phyloP scores from a whole-genome alignment of 1,139 yeast genomes.

The Nakaseomyces nivariensis region DNA sequence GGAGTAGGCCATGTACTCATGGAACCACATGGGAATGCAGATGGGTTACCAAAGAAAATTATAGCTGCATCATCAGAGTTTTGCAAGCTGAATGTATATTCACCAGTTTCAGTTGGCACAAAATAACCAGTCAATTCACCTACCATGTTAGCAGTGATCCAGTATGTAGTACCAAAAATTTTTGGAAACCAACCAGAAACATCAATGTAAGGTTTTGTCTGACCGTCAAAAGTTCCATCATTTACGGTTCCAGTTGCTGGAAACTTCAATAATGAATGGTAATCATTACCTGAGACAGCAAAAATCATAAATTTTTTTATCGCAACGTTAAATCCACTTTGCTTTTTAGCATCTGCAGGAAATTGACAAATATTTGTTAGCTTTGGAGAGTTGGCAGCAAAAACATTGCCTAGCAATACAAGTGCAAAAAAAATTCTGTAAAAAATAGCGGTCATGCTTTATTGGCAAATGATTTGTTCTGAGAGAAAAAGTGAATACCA shows the following conservation, averaged over 20 bases:
- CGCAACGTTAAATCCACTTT: background rate
- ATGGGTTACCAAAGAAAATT: slow-evolving; percentile 3
- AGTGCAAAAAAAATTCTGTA: background rate
- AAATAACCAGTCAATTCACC: slow-evolving; percentile 6
- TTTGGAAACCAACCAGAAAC: background rate
- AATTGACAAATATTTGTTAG: slow-evolving; percentile 1
- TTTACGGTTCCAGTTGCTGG: background rate
- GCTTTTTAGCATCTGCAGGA: background rate
- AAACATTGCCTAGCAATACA: background rate
- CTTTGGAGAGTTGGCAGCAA: slow-evolving; percentile 1
- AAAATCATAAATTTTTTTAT: background rate
- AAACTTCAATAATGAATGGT: background rate
- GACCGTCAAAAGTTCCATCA: background rate
- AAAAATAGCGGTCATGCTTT: background rate
- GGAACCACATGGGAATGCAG: slow-evolving; percentile 6
- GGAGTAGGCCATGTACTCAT: slow-evolving; percentile 3
- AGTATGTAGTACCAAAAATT: slow-evolving; percentile 8
- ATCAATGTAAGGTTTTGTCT: slow-evolving; percentile 1
- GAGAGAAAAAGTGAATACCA: too few species aligned
- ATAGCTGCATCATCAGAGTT: slow-evolving; percentile 6
- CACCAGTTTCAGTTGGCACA: slow-evolving; percentile 5
- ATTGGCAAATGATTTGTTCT: too few species aligned
- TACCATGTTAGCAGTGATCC: slow-evolving; percentile 11
- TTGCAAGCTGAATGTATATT: slow-evolving; percentile 4
- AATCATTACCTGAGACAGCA: background rate